Evolutionary conservation across 1,284 basidiomycete genomes (phyloP).

Genomic region (Ceratobasidium sp.): DNA sequence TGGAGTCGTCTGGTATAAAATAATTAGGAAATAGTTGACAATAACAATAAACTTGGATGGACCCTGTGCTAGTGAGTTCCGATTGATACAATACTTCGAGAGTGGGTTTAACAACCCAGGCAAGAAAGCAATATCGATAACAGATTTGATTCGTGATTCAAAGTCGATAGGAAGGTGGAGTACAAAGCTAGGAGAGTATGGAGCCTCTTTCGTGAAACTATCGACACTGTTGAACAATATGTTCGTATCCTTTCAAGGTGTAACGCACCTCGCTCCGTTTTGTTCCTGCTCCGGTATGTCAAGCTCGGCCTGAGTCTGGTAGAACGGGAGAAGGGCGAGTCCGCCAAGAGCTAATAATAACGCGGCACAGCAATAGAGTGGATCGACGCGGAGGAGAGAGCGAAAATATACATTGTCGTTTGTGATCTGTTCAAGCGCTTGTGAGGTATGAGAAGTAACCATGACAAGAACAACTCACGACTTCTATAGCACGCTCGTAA

Average conservation of each 20-base stretch:
- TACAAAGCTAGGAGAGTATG: conserved; percentile 91
- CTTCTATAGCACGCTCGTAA: conserved; percentile 93
- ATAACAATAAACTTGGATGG: conserved; percentile 49
- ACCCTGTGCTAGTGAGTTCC: conserved; percentile 93
- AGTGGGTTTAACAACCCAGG: conserved; percentile 96
- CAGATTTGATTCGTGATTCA: conserved; percentile 80
- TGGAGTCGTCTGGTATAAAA: conserved; percentile 72
- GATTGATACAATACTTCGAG: conserved; percentile 90
- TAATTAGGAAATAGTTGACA: conserved; percentile 18
- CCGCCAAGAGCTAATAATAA: conserved; percentile 90
- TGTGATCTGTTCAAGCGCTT: neutral
- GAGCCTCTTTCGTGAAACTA: conserved; percentile 74
- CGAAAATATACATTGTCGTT: conserved; percentile 75
- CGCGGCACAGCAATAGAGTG: conserved; percentile 86
- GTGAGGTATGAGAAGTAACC: neutral
- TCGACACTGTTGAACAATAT: neutral
- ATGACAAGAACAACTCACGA: conserved; percentile 67
- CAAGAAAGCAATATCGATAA: conserved; percentile 91
- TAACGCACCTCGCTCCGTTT: conserved; percentile 68
- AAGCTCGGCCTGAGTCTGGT: conserved; percentile 88
- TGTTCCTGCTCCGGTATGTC: conserved; percentile 84
- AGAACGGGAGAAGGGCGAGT: conserved; percentile 92
- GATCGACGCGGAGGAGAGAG: conserved; percentile 84
- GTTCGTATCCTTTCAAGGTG: too few species aligned
- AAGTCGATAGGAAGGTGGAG: conserved; percentile 78